Conservation (phyloP, 441 rosid genomes). For the Pelargonium cotyledonis region DNA sequence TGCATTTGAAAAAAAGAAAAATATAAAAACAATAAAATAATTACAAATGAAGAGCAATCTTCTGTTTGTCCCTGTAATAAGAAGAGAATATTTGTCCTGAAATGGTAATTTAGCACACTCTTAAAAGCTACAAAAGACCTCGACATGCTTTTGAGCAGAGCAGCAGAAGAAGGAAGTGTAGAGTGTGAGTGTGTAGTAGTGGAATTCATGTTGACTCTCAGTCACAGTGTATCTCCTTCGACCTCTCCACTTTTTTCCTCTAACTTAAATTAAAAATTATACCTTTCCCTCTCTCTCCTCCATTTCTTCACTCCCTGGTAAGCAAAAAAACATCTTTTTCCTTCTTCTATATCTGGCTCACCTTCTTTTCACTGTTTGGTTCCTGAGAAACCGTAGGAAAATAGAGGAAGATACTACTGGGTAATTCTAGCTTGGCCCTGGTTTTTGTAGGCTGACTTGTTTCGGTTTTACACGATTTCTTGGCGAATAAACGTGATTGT, state of each 20-base stretch:
- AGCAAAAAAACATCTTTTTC: constrained; percentile 12
- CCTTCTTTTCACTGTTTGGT: constrained; percentile 9
- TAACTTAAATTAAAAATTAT: neutral
- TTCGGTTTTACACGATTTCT: constrained; percentile 3
- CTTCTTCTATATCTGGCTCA: constrained; percentile 6
- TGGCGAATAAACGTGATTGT: neutral
- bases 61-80: constrained; percentile 6
- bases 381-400: constrained; percentile 18
- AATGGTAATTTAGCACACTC: constrained; percentile 21
- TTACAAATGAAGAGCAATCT: neutral
- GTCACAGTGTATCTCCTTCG: constrained; percentile 30
- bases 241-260: constrained; percentile 21
- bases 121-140: constrained; percentile 27
- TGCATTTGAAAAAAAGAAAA: too few species aligned
- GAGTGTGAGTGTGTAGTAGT: constrained; percentile 11
- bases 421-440: neutral
- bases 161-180: too few species aligned
- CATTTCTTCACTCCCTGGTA: constrained; percentile 28
- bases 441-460: constrained; percentile 1
- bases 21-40: neutral
- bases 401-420: neutral
- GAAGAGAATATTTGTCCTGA: neutral
- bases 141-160: constrained; percentile 32
- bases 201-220: constrained; percentile 53
- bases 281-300: constrained; percentile 14